These are phyloP conservation scores for Aphanocladium album DNA, from an alignment of 2,329 filamentous ascomycete genomes.

Conservation along the genomic window DNA sequence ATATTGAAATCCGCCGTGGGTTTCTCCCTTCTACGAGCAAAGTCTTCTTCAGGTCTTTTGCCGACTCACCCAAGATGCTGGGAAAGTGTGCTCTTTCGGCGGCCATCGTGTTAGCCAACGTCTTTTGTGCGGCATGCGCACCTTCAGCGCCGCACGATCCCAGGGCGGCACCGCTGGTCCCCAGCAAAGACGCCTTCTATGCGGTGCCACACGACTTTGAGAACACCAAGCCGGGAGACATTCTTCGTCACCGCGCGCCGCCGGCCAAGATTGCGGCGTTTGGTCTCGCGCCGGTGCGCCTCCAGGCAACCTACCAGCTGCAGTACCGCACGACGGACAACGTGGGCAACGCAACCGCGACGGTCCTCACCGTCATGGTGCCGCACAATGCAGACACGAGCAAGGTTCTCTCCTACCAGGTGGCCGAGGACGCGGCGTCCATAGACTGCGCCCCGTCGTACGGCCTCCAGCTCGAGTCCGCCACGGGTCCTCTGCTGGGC, in stretches of 20 bases:
- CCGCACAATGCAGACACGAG: conserved; percentile 25
- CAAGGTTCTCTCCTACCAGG: conserved; percentile 37
- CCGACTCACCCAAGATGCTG: not conserved
- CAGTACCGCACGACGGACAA: conserved; percentile 36
- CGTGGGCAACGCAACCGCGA: conserved; percentile 28
- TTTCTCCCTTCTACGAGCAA: not conserved
- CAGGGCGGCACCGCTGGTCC: not conserved
- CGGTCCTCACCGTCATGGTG: conserved; percentile 35
- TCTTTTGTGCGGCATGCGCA: not conserved
- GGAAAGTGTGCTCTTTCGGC: not conserved
- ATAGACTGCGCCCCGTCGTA: conserved; percentile 29
- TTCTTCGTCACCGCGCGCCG: conserved; percentile 14
- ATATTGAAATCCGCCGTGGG: no score
- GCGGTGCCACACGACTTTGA: conserved; percentile 12
- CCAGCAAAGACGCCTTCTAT: conserved; percentile 18
- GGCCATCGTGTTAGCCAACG: not conserved
- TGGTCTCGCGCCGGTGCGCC: conserved; percentile 16
- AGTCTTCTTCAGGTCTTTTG: not conserved
- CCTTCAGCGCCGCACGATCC: not conserved
- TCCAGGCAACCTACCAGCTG: conserved; percentile 26
- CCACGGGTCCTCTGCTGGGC: conserved; percentile 30
- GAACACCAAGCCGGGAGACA: conserved; percentile 9
- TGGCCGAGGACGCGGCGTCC: conserved; percentile 34
- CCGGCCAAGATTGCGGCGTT: conserved; percentile 14
- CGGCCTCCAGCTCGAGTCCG: conserved; percentile 17